Conservation (phyloP, 768 basidiomycete species). For the Boletus barrowsii region DNA sequence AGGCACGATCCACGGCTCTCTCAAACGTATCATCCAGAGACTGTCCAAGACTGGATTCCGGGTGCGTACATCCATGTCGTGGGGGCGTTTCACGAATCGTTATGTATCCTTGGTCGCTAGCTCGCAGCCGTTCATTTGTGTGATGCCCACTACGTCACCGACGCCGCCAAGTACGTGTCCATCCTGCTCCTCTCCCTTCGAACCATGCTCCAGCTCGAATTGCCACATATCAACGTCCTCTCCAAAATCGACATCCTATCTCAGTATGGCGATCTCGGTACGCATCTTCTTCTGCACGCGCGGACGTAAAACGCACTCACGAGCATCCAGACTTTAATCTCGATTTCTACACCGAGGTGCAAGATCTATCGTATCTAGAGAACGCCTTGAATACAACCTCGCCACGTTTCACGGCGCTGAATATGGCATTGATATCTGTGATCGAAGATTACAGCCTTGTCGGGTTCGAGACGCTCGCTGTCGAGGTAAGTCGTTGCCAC, state of each 20-base stretch:
- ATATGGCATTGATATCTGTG: conserved; percentile 87
- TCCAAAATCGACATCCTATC: conserved; percentile 92
- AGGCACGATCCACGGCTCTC: conserved; percentile 90
- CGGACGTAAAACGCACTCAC: conserved; percentile 1
- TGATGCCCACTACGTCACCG: conserved; percentile 96
- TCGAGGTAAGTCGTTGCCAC: conserved; percentile 59
- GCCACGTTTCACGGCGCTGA: conserved; percentile 72
- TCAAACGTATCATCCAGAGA: conserved; percentile 73
- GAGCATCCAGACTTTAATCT: conserved; percentile 81
- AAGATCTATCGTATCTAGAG: conserved; percentile 88
- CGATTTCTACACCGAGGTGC: conserved; percentile 97
- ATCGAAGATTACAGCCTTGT: conserved; percentile 92
- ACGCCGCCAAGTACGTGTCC: conserved; percentile 92
- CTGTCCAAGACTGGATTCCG: conserved; percentile 76
- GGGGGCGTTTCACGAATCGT: neutral
- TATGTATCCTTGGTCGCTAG: conserved; percentile 41
- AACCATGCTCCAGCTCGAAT: conserved; percentile 96
- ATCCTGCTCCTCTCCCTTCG: conserved; percentile 87
- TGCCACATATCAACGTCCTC: conserved; percentile 97
- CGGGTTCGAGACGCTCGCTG: conserved; percentile 94
- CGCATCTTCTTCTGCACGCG: conserved; percentile 18
- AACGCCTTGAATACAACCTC: conserved; percentile 64
- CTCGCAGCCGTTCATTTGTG: conserved; percentile 92
- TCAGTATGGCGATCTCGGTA: conserved; percentile 90
- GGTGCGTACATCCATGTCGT: conserved; percentile 51